Conservation (phyloP, 805 yeast genomes). For the Candida nonsorbophila region DNA sequence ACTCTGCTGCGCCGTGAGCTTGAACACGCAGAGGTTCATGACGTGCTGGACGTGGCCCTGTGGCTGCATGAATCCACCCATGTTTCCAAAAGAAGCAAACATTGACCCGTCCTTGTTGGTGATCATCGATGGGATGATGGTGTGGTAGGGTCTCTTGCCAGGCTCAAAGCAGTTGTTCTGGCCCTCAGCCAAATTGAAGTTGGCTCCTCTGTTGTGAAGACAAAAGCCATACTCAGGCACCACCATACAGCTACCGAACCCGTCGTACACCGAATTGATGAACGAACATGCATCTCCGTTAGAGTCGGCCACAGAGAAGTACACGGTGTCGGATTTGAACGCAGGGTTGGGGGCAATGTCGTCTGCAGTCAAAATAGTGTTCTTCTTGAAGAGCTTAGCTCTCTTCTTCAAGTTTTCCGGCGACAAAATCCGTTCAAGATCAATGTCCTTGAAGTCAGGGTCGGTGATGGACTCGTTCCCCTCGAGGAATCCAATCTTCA, state of each 20-base stretch:
- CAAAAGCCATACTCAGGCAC: slow-evolving; percentile 64
- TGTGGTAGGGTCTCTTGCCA: slow-evolving; percentile 72
- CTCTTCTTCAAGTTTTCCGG: slow-evolving; percentile 47
- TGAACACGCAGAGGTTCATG: slow-evolving; percentile 58
- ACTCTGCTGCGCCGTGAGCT: slow-evolving; percentile 66
- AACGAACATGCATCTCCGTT: slow-evolving; percentile 80
- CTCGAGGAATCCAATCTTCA: slow-evolving; percentile 69
- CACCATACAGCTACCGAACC: slow-evolving; percentile 66
- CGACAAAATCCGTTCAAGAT: slow-evolving; percentile 40
- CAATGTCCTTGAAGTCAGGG: slow-evolving; percentile 36
- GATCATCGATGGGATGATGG: slow-evolving; percentile 78
- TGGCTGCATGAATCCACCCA: slow-evolving; percentile 88
- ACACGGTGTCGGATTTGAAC: slow-evolving; percentile 66
- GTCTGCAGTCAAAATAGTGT: slow-evolving; percentile 36
- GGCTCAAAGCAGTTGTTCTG: slow-evolving; percentile 61
- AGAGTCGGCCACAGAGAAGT: slow-evolving; percentile 57
- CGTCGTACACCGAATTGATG: slow-evolving; percentile 66
- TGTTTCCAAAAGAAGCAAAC: slow-evolving; percentile 73
- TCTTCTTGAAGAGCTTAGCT: slow-evolving; percentile 39
- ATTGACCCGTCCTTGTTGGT: slow-evolving; percentile 45
- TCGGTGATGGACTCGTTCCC: slow-evolving; percentile 72
- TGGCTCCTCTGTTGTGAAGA: slow-evolving; percentile 72
- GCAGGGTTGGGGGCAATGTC: slow-evolving; percentile 48
- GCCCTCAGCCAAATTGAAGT: slow-evolving; percentile 57
- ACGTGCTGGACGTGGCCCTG: slow-evolving; percentile 80